Evolutionary conservation across 169 alveolate species (phyloP).

Genomic region (Plasmodium reichenowi): DNA sequence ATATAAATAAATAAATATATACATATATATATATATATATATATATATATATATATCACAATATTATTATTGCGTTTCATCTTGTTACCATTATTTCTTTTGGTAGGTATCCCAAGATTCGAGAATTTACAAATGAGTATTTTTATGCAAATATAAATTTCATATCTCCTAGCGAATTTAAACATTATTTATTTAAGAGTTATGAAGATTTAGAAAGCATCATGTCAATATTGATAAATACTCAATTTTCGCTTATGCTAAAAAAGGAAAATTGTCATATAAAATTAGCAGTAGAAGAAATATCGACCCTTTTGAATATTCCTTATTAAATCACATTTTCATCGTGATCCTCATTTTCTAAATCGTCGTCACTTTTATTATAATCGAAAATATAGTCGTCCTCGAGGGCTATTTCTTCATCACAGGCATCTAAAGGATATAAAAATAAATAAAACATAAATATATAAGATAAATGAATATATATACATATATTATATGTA

Average conservation of each 20-base stretch:
- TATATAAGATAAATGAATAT: not conserved
- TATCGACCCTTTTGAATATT: constrained; percentile 22
- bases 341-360: constrained; percentile 70
- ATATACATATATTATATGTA: not conserved
- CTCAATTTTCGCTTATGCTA: constrained; percentile 45
- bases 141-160: constrained; percentile 59
- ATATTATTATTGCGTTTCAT: not conserved
- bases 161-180: constrained; percentile 38
- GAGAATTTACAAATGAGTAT: constrained; percentile 73
- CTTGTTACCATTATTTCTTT: not conserved
- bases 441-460: not conserved
- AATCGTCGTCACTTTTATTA: constrained; percentile 72
- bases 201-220: constrained; percentile 58
- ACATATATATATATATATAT: not conserved
- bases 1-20: not conserved
- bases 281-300: constrained; percentile 23
- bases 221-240: constrained; percentile 29
- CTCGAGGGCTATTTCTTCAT: constrained; percentile 51
- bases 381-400: constrained; percentile 71
- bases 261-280: constrained; percentile 19
- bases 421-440: constrained; percentile 22
- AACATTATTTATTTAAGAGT: constrained; percentile 48
- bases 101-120: constrained; percentile 68
- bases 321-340: constrained; percentile 72
- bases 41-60: not conserved